Evolutionary conservation across 257 asterid species (phyloP).

Genomic region (Solanum tarapatanum): DNA sequence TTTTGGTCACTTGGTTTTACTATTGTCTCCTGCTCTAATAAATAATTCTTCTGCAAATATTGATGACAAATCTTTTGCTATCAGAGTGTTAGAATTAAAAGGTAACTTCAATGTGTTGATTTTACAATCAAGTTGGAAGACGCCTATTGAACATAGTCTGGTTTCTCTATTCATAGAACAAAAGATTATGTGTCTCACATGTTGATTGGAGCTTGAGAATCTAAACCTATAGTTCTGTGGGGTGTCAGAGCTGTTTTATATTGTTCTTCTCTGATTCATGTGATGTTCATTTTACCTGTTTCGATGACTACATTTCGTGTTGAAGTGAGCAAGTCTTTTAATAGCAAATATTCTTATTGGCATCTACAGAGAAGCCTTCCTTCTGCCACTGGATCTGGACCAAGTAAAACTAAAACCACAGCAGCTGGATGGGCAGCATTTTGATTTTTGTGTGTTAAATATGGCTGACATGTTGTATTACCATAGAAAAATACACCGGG

Average conservation of each 20-base stretch:
- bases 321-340: background rate
- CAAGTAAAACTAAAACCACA: slow-evolving; percentile 47
- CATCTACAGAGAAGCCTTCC: slow-evolving; percentile 77
- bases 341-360: background rate
- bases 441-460: slow-evolving; percentile 19
- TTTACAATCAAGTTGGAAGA: background rate
- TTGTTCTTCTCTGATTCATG: background rate
- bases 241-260: background rate
- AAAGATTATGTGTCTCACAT: background rate
- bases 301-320: background rate
- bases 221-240: background rate
- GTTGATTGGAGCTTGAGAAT: background rate
- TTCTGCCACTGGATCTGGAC: slow-evolving; percentile 41
- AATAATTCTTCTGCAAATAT: background rate
- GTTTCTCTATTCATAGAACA: background rate
- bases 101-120: background rate
- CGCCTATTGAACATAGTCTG: background rate
- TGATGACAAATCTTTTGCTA: background rate
- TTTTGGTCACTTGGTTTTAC: background rate
- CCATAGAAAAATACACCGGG: slow-evolving; percentile 16
- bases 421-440: slow-evolving; percentile 99
- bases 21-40: background rate
- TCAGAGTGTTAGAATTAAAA: background rate
- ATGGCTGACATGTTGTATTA: slow-evolving; percentile 27
- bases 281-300: background rate